phyloP scores from a whole-genome alignment of 106 monocot species.

The Ottelia alismoides region DNA sequence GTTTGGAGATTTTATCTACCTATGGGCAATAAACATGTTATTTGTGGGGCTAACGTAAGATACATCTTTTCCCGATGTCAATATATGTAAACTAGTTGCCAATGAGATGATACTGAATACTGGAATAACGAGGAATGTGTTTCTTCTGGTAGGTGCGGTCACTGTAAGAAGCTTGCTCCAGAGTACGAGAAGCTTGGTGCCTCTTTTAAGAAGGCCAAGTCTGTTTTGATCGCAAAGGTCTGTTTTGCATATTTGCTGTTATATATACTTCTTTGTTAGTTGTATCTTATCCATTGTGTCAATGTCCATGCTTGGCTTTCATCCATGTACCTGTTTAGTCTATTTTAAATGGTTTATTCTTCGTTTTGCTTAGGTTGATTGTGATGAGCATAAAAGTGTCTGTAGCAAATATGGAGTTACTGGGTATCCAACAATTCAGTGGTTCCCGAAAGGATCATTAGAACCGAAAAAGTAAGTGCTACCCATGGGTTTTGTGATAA shows the following conservation, averaged over 20 bases:
- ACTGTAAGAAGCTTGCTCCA: conserved; percentile 99
- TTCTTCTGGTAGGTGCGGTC: conserved; percentile 76
- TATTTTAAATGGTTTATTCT: neutral
- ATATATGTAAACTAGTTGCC: neutral
- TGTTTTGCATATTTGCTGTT: conserved; percentile 2
- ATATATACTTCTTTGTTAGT: neutral
- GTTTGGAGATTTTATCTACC: neutral
- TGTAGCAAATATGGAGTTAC: conserved; percentile 94
- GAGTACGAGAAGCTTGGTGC: conserved; percentile 89
- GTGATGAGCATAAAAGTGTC: conserved; percentile 90
- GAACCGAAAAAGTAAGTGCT: conserved; percentile 81
- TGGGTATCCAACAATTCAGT: conserved; percentile 97
- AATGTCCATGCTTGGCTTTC: neutral
- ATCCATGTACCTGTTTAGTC: neutral
- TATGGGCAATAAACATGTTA: neutral
- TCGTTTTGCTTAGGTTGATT: conserved; percentile 62
- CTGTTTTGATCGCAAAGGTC: conserved; percentile 95
- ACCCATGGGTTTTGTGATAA: too few species aligned
- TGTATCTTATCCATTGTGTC: neutral
- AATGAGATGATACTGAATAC: too few species aligned
- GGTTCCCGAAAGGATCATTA: conserved; percentile 98
- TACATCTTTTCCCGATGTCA: neutral
- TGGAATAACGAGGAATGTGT: too few species aligned
- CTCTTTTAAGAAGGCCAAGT: conserved; percentile 89
- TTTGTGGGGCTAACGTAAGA: neutral